Percentiles rank a stretch among this genome's conserved stretches.
Conservation (phyloP, 306 rosid genomes). For the Fagus sylvatica region DNA sequence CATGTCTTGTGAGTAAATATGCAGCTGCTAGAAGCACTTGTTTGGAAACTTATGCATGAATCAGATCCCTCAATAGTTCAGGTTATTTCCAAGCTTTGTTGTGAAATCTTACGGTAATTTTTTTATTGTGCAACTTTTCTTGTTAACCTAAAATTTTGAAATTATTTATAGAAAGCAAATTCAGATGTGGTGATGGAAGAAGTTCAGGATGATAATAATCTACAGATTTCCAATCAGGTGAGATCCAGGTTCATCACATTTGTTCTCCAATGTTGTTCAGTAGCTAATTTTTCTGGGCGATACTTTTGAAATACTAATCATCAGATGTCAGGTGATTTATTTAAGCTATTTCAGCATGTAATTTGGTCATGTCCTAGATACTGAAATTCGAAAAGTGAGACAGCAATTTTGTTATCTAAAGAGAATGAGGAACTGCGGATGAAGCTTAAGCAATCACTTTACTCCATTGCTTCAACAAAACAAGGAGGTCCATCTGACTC, state of each 20-base stretch:
- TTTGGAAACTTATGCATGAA: conserved; percentile 95
- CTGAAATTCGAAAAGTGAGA: conserved; percentile 20
- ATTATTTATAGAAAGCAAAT: too few species aligned
- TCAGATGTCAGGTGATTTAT: too few species aligned
- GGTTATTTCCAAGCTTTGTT: too few species aligned
- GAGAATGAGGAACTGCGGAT: conserved; percentile 79
- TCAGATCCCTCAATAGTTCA: conserved; percentile 35
- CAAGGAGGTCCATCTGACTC: conserved; percentile 5
- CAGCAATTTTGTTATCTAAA: conserved; percentile 68
- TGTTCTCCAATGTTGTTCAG: too few species aligned
- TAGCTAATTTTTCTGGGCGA: too few species aligned
- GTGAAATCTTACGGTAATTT: too few species aligned
- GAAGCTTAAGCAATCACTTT: conserved; percentile 77
- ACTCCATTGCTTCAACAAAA: conserved; percentile 28
- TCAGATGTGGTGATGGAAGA: too few species aligned
- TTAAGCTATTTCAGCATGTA: too few species aligned
- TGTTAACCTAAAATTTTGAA: too few species aligned
- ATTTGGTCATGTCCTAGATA: too few species aligned
- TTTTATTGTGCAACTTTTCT: too few species aligned
- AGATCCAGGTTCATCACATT: conserved; percentile 7
- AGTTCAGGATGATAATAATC: conserved; percentile 44
- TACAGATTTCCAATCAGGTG: conserved; percentile 59
- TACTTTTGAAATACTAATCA: too few species aligned
- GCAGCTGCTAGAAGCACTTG: conserved; percentile 92
- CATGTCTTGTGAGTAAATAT: conserved; percentile 30